Evolutionary conservation across 73 alveolate genomes (phyloP).

Genomic region (Durusdinium trenchii): DNA sequence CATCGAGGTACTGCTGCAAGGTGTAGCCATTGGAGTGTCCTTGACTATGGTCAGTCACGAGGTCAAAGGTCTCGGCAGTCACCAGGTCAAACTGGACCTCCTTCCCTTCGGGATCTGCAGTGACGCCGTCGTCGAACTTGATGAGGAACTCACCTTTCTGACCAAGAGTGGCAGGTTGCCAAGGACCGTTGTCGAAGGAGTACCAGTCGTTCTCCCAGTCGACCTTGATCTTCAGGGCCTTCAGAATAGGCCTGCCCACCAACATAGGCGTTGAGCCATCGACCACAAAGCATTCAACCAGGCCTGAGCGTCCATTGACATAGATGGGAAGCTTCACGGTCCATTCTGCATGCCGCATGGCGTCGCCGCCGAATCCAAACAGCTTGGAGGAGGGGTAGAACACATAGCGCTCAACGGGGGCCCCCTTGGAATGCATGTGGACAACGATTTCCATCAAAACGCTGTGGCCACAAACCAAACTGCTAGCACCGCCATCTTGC

Average conservation of each 20-base stretch:
- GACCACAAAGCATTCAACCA: conserved; percentile 19
- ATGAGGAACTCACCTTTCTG: conserved; percentile 33
- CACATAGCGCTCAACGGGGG: background rate
- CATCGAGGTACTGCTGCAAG: background rate
- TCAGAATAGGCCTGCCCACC: background rate
- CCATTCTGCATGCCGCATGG: background rate
- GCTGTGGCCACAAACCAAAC: background rate
- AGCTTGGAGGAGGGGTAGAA: conserved; percentile 38
- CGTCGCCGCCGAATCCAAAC: conserved; percentile 43
- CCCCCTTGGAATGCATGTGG: background rate
- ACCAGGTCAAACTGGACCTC: background rate
- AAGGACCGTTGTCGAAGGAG: background rate
- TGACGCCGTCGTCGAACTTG: conserved; percentile 36
- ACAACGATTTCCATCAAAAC: background rate
- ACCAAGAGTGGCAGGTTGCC: background rate
- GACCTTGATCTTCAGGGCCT: conserved; percentile 11
- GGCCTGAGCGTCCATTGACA: background rate
- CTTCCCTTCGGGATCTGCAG: background rate
- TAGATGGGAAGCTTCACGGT: conserved; percentile 3
- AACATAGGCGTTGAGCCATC: conserved; percentile 8
- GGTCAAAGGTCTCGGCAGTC: conserved; percentile 11
- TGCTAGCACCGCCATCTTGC: conserved; percentile 47
- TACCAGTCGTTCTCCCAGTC: background rate
- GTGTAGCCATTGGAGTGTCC: background rate
- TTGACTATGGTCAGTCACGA: background rate